A percentile compares a stretch with the other conserved stretches of the same genome.
Conservation (phyloP, 352 stramenopile genomes). For the Thalassiosira hispida region DNA sequence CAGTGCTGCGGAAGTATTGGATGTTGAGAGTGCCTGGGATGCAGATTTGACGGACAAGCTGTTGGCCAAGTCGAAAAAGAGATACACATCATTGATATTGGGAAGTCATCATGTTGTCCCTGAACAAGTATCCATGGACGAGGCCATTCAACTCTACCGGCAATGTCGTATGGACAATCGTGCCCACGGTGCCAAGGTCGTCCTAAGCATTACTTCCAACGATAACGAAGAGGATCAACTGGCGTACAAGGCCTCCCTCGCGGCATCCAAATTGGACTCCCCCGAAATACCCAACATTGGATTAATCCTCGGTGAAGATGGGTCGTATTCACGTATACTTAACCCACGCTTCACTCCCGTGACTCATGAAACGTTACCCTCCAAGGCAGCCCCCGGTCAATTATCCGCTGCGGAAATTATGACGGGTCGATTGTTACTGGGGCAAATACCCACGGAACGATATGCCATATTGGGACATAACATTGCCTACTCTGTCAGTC, state of each 20-base stretch:
- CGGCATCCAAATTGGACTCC: constrained; percentile 62
- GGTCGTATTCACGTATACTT: constrained; percentile 92
- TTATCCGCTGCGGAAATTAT: constrained; percentile 94
- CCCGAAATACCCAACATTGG: constrained; percentile 93
- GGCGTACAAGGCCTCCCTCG: constrained; percentile 82
- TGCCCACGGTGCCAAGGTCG: constrained; percentile 85
- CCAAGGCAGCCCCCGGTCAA: constrained; percentile 94
- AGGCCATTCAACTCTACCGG: constrained; percentile 74
- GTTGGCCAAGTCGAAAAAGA: constrained; percentile 62
- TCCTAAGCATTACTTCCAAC: constrained; percentile 85
- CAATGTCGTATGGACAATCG: constrained; percentile 80
- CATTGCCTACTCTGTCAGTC: constrained; percentile 95
- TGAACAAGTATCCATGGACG: constrained; percentile 72
- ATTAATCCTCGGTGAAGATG: constrained; percentile 91
- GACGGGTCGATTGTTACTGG: constrained; percentile 69
- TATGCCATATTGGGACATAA: constrained; percentile 97
- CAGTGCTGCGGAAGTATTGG: constrained; percentile 94
- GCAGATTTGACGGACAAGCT: constrained; percentile 66
- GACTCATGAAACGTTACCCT: constrained; percentile 92
- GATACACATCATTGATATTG: constrained; percentile 85
- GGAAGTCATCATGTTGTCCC: constrained; percentile 87
- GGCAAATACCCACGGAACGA: constrained; percentile 72
- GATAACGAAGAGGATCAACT: constrained; percentile 92
- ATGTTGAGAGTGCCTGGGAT: constrained; percentile 91
- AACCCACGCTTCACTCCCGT: constrained; percentile 96